Conservation (phyloP, 805 yeast species). For the Suhomyces prunicola region DNA sequence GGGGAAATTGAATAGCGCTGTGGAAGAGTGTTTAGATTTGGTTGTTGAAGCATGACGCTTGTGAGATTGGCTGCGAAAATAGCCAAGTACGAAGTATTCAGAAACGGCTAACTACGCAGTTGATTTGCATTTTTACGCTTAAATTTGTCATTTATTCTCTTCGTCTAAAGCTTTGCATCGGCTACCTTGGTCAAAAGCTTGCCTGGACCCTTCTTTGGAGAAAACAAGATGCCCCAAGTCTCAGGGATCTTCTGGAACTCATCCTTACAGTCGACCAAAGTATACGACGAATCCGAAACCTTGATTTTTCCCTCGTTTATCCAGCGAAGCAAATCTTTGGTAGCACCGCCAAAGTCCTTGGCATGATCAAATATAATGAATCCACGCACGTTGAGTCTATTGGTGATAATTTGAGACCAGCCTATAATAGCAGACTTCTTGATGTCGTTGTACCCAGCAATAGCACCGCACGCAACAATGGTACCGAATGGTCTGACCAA, state of each 20-base stretch:
- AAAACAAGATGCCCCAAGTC: constrained; percentile 46
- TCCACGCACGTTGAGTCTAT: constrained; percentile 52
- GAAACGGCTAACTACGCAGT: too few species aligned
- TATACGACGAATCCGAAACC: constrained; percentile 25
- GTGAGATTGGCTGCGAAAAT: too few species aligned
- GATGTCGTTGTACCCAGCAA: constrained; percentile 53
- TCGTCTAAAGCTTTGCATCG: background rate
- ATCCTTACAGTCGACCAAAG: constrained; percentile 15
- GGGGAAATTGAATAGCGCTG: too few species aligned
- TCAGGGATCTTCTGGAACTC: constrained; percentile 44
- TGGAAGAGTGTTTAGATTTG: too few species aligned
- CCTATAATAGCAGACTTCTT: constrained; percentile 33
- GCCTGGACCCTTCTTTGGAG: constrained; percentile 44
- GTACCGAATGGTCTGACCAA: constrained; percentile 39
- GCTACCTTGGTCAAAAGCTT: constrained; percentile 47
- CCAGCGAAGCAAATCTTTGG: constrained; percentile 31
- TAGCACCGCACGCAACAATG: constrained; percentile 62
- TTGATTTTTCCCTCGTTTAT: constrained; percentile 42
- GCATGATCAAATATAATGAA: constrained; percentile 48
- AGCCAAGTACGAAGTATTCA: too few species aligned
- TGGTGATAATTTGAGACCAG: constrained; percentile 45
- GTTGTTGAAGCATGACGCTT: too few species aligned
- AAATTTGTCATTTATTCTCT: too few species aligned
- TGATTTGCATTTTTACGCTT: too few species aligned
- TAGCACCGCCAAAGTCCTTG: constrained; percentile 36